Conservation (phyloP, 257 asterid species). For the Solanum paucissectum region DNA sequence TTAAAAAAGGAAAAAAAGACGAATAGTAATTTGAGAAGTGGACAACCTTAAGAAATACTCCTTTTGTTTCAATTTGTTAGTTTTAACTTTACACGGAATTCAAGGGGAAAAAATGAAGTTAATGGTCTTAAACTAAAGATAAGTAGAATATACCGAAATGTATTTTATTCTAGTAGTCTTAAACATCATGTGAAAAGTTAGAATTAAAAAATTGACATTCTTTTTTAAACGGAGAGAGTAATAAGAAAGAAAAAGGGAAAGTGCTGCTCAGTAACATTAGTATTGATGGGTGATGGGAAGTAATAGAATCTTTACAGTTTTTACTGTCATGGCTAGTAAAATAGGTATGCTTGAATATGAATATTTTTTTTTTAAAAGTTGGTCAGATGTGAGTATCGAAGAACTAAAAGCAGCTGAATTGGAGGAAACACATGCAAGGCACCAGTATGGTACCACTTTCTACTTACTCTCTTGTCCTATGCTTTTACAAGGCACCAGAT, state of each 20-base stretch:
- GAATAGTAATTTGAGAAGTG: neutral
- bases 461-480: constrained; percentile 32
- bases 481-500: constrained; percentile 26
- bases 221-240: neutral
- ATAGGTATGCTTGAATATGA: neutral
- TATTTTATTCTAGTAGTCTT: no score
- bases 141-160: no score
- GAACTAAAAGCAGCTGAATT: constrained; percentile 13
- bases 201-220: no score
- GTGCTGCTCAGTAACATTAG: neutral
- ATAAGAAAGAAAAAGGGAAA: neutral
- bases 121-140: neutral
- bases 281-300: constrained; percentile 16
- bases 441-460: constrained; percentile 24
- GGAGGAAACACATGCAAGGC: constrained; percentile 44
- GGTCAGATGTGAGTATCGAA: constrained; percentile 29
- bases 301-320: neutral
- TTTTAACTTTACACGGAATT: neutral
- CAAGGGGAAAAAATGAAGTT: no score
- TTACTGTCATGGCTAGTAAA: neutral
- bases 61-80: neutral
- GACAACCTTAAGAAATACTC: neutral
- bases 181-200: neutral
- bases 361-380: neutral
- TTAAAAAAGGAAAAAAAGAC: neutral